Conservation (phyloP, 176 grass and related monocot species). For the Stipa capillata region DNA sequence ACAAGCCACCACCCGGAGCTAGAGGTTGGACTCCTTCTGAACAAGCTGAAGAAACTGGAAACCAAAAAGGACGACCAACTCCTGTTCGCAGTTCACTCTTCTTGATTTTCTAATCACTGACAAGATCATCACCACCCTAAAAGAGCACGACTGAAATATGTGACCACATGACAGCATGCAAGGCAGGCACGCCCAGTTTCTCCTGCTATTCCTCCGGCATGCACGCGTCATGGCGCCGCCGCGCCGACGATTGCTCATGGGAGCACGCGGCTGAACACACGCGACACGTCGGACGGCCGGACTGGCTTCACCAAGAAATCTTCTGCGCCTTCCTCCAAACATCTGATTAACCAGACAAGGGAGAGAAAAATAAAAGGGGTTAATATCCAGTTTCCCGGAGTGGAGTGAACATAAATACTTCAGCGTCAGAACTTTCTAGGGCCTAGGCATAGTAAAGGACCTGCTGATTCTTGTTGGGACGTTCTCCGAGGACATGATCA, state of each 20-base stretch:
- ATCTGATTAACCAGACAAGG: constrained; percentile 31
- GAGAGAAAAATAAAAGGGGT: too few relatives aligned
- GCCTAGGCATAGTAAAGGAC: neutral
- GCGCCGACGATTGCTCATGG: neutral
- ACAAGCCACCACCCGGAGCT: neutral
- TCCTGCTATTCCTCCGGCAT: too few relatives aligned
- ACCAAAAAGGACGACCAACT: neutral
- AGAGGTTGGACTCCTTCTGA: neutral
- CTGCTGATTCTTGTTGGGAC: constrained; percentile 70
- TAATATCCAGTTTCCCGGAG: too few relatives aligned
- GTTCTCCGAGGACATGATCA: constrained; percentile 97
- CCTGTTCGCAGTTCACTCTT: neutral
- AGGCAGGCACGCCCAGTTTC: too few relatives aligned
- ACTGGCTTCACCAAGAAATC: constrained; percentile 94
- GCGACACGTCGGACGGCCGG: constrained; percentile 46
- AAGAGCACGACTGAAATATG: neutral
- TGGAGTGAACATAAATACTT: neutral
- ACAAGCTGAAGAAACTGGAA: neutral
- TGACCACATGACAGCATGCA: neutral
- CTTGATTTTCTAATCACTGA: too few relatives aligned
- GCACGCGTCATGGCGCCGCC: neutral
- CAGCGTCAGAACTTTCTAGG: neutral
- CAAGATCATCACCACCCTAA: neutral
- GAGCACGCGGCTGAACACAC: constrained; percentile 53
- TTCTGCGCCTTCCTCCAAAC: constrained; percentile 83